Percentiles rank a stretch among this genome's conserved stretches.
Conservation (phyloP, 2,329 filamentous ascomycete genomes). For the Alternaria gaisen region DNA sequence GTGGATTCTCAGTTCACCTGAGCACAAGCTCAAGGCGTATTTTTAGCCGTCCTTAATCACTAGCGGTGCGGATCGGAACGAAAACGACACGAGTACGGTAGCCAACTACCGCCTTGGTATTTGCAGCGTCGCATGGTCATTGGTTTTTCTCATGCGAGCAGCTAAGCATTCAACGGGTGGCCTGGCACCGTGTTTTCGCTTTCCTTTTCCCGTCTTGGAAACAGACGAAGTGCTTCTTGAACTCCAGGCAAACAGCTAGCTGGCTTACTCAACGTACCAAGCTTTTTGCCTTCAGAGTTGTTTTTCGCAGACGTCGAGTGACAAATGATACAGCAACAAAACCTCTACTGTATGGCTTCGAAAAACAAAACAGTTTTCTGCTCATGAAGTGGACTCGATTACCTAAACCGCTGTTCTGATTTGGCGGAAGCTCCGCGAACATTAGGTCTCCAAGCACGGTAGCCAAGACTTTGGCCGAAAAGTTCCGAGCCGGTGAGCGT, state of each 20-base stretch:
- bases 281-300: not conserved
- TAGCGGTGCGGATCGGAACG: slow-evolving; percentile 13
- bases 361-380: not conserved
- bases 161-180: not conserved
- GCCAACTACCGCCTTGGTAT: slow-evolving; percentile 8
- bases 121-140: not conserved
- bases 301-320: not conserved
- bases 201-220: not conserved
- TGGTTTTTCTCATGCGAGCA: not conserved
- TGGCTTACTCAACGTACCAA: not conserved
- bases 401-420: not conserved
- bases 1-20: not conserved
- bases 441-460: not conserved
- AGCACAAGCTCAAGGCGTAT: not conserved
- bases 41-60: not conserved
- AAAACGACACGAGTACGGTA: not conserved
- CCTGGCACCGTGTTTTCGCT: not conserved
- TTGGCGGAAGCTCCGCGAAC: not conserved
- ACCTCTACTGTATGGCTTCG: not conserved
- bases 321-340: not conserved
- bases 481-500: slow-evolving; percentile 1
- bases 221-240: not conserved
- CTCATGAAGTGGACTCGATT: not conserved
- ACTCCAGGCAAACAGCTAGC: not conserved
- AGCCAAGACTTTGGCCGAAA: slow-evolving; percentile 6